These are phyloP conservation scores for Dipodascus albidus DNA, from an alignment of 805 yeast genomes.

Conservation along the genomic window DNA sequence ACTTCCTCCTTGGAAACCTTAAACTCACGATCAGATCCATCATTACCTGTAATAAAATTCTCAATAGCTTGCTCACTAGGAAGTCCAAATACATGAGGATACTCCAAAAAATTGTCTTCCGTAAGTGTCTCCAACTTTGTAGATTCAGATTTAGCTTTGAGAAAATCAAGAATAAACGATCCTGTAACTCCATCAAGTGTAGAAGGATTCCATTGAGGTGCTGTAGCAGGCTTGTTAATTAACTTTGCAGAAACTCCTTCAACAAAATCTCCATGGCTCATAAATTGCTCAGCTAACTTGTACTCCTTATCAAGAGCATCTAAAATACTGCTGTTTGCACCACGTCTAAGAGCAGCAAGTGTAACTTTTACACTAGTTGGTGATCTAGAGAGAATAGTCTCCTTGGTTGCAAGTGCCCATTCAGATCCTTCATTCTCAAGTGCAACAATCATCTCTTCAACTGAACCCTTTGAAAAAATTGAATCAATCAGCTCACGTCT, in stretches of 20 bases:
- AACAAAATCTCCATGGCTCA: constrained; percentile 44
- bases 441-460: constrained; percentile 44
- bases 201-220: constrained; percentile 41
- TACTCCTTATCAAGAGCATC: constrained; percentile 65
- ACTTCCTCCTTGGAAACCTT: constrained; percentile 63
- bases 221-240: constrained; percentile 45
- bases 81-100: constrained; percentile 65
- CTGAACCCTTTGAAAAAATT: constrained; percentile 44
- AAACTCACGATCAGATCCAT: constrained; percentile 50
- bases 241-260: constrained; percentile 33
- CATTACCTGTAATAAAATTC: constrained; percentile 57
- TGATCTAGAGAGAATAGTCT: constrained; percentile 53
- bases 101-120: constrained; percentile 30
- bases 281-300: constrained; percentile 65
- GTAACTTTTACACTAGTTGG: constrained; percentile 71
- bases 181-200: constrained; percentile 27
- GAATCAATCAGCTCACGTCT: constrained; percentile 55
- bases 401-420: constrained; percentile 52
- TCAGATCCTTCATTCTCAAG: constrained; percentile 45
- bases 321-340: constrained; percentile 44
- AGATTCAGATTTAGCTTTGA: constrained; percentile 18
- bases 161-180: constrained; percentile 18
- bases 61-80: constrained; percentile 62
- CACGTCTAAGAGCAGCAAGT: constrained; percentile 53
- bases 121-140: constrained; percentile 24